Base-by-base conservation (phyloP, 2,329 filamentous ascomycete genomes). In the Penicillium sp. region DNA sequence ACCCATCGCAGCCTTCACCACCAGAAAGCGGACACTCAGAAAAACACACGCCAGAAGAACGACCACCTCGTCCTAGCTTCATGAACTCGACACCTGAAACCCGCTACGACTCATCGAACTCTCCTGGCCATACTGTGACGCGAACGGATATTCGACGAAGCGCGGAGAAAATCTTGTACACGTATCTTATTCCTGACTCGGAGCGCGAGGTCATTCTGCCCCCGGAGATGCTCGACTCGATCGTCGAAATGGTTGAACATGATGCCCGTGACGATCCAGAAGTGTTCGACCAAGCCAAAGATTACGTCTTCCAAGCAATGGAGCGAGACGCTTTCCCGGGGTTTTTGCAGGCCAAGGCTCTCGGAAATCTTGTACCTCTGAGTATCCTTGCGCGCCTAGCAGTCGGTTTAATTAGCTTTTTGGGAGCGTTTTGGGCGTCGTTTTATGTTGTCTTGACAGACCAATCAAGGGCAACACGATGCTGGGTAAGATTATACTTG, bases 271-370 rank as follows among this genome's bases (percentile, higher is more conserved):
- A 97, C 66, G 94, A 99, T 69, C 94, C 94, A 0, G 94, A 99
- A 72, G 89, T 99, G 12, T 99, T 99, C 66, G 94, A 97, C 70
- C 86, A 90, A 20, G 94, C 94, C 55, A 99, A 99, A 79, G 94
- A 99, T 77, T 99, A 97, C 71, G 94, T 97, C 61, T 99, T 97
- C 74, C 95, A 99, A 75, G 95, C 95, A 33, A 99, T 99, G 94
- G 95, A 99, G 76, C 85, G 95, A 56, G 94, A 99, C 76, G 94
- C 95, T n/a, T 99, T 96, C 71, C 94, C 95, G 0, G 93, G 93
- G 1, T 99, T 99, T 75, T 81, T 99, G 58, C 84, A 93, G 68
- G 90, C 91, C 76, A 97, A 97, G 77, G 94, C 94, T 2, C 81
- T 99, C 23, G 95, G 95, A 59, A 99, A 99, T 68, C 82, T 99